Evolutionary conservation across 2,329 filamentous ascomycete species (phyloP).

Genomic region (Shiraia sp.): DNA sequence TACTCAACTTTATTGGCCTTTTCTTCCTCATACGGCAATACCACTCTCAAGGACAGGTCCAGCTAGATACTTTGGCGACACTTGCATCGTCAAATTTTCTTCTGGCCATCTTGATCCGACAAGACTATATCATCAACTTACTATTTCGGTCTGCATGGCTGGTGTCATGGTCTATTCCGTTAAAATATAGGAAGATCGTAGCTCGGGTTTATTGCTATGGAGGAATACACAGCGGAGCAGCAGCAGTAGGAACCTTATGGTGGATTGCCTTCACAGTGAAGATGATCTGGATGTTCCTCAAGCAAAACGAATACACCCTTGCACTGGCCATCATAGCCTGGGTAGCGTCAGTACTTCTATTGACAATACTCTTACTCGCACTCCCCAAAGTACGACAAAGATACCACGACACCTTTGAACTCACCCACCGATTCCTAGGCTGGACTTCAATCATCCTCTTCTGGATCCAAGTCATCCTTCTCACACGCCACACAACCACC

Average conservation of each 20-base stretch:
- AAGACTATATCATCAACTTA: constrained; percentile 38
- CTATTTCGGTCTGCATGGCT: constrained; percentile 37
- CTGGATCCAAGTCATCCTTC: constrained; percentile 27
- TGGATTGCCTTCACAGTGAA: constrained; percentile 47
- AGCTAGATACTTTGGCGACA: constrained; percentile 25
- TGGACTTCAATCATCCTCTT: constrained; percentile 38
- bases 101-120: constrained; percentile 31
- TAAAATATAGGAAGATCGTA: constrained; percentile 23
- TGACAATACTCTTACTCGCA: constrained; percentile 29
- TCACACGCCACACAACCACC: constrained; percentile 6
- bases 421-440: constrained; percentile 41
- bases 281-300: constrained; percentile 28
- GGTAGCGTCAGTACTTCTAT: constrained; percentile 21
- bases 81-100: constrained; percentile 40
- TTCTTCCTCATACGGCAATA: constrained; percentile 17
- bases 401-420: constrained; percentile 40
- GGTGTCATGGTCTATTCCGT: constrained; percentile 29
- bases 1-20: constrained; percentile 41
- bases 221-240: constrained; percentile 40
- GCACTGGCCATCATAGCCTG: constrained; percentile 24
- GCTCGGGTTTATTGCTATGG: constrained; percentile 40
- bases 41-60: not conserved
- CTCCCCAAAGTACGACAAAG: constrained; percentile 23
- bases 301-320: constrained; percentile 9
- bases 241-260: constrained; percentile 45